phyloP scores from a whole-genome alignment of 2,329 filamentous ascomycete genomes.

The Penicillium digitatum region DNA sequence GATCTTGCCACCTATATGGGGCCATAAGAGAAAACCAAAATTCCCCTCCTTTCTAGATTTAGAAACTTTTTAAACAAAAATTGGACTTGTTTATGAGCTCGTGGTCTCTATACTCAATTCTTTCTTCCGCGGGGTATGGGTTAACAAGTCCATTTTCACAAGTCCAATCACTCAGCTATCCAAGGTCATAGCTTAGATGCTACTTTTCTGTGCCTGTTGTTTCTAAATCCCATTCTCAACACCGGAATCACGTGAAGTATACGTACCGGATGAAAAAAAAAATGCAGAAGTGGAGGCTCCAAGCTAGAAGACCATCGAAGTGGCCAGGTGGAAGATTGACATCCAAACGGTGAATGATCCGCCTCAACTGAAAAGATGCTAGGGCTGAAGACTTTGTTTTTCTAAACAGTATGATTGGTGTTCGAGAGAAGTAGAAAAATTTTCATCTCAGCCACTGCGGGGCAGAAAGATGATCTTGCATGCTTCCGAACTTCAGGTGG shows the following conservation, averaged over 20 bases:
- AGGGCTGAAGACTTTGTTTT: slow-evolving; percentile 5
- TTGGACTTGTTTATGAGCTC: not conserved
- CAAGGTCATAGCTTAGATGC: not conserved
- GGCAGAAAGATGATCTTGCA: slow-evolving; percentile 26
- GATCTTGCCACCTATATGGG: not conserved
- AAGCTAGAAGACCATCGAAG: slow-evolving; percentile 4
- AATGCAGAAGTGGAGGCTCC: not conserved
- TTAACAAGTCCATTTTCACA: not conserved
- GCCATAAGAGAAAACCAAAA: too few relatives aligned
- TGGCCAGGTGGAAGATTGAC: slow-evolving; percentile 4
- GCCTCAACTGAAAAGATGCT: slow-evolving; percentile 11
- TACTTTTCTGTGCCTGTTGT: not conserved
- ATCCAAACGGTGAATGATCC: not conserved
- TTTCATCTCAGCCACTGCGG: slow-evolving; percentile 18
- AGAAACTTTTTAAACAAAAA: too few relatives aligned
- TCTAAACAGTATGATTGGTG: slow-evolving; percentile 12
- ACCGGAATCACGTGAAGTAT: not conserved
- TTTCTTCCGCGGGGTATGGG: not conserved
- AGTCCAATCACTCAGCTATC: not conserved
- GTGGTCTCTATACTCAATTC: not conserved
- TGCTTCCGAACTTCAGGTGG: slow-evolving; percentile 5
- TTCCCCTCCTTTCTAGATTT: too few relatives aligned
- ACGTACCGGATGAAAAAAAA: not conserved
- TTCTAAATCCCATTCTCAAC: not conserved
- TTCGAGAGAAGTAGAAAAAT: slow-evolving; percentile 12